Conservation (phyloP, 2,329 filamentous ascomycete species). For the Elsinoe necatrix region DNA sequence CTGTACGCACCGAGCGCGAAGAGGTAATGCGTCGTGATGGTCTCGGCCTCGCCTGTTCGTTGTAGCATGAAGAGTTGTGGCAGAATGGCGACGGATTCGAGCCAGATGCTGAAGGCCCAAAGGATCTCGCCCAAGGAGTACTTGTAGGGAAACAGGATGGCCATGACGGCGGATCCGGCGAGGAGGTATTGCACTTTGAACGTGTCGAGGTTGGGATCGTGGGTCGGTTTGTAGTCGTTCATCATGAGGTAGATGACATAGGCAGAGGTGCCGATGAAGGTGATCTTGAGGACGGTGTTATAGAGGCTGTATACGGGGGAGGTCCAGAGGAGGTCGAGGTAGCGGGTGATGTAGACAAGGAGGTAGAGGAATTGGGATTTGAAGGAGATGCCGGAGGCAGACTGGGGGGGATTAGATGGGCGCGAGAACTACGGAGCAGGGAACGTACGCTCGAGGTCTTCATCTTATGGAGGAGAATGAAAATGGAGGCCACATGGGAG, state of each 20-base stretch:
- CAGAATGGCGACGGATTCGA: constrained; percentile 91
- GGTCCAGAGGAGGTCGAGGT: constrained; percentile 81
- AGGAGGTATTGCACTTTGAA: constrained; percentile 95
- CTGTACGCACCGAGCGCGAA: constrained; percentile 88
- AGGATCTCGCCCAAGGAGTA: constrained; percentile 71
- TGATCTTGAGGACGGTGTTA: constrained; percentile 90
- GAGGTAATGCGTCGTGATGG: constrained; percentile 97
- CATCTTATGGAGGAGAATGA: constrained; percentile 97
- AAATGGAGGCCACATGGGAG: constrained; percentile 87
- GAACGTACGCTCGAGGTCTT: constrained; percentile 64
- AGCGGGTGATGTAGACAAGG: constrained; percentile 86
- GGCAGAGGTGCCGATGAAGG: constrained; percentile 81
- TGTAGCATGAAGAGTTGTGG: constrained; percentile 98
- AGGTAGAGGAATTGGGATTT: constrained; percentile 96
- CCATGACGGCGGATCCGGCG: constrained; percentile 68
- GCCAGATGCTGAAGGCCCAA: constrained; percentile 98
- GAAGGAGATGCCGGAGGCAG: constrained; percentile 90
- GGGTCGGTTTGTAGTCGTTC: constrained; percentile 92
- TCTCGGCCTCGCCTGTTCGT: constrained; percentile 93
- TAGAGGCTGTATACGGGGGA: constrained; percentile 57
- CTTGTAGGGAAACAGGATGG: constrained; percentile 73
- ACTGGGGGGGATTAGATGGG: constrained; percentile 39
- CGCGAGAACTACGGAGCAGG: background rate
- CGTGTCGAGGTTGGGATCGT: constrained; percentile 93
- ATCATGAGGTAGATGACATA: constrained; percentile 99